Percentiles rank a stretch among this genome's conserved stretches.
Evolutionary conservation across 768 basidiomycete genomes (phyloP).

Genomic region (Kwoniella sp.): DNA sequence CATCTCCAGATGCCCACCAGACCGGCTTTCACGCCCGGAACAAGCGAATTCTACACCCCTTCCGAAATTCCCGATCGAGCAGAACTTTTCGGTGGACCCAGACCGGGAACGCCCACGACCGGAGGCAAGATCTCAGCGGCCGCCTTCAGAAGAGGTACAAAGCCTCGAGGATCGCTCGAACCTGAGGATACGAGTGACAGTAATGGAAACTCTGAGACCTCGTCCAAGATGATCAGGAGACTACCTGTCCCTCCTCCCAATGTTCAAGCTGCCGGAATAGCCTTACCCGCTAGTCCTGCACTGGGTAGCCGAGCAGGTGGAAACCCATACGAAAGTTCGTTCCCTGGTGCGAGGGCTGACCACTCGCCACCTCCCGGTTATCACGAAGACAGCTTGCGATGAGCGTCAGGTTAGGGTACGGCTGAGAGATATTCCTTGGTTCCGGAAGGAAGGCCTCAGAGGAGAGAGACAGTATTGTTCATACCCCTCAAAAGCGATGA

Average conservation of each 20-base stretch:
- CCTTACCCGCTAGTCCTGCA: conserved; percentile 21
- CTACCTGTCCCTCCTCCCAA: conserved; percentile 37
- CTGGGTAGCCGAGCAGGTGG: background rate
- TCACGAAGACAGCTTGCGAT: conserved; percentile 3
- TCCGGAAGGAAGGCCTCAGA: too few species aligned
- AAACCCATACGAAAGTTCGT: conserved; percentile 9
- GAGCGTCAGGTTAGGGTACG: too few species aligned
- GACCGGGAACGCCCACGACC: background rate
- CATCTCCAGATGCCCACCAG: conserved; percentile 7
- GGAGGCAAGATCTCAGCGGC: conserved; percentile 50
- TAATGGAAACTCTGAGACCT: background rate
- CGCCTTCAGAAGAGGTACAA: conserved; percentile 36
- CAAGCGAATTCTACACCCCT: conserved; percentile 25
- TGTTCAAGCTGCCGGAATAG: conserved; percentile 16
- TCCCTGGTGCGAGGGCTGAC: background rate
- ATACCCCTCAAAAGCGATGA: too few species aligned
- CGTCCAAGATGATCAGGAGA: conserved; percentile 21
- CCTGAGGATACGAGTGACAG: conserved; percentile 27
- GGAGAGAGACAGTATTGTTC: too few species aligned
- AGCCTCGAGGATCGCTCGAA: conserved; percentile 22
- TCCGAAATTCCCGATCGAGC: conserved; percentile 17
- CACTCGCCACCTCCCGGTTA: conserved; percentile 1
- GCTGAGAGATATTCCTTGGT: too few species aligned
- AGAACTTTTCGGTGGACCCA: background rate
- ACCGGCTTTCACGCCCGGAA: conserved; percentile 13